Evolutionary conservation across 768 basidiomycete genomes (phyloP), one percentile per base, ranked within the genome.

Genomic region (Lentinula detonsa): DNA sequence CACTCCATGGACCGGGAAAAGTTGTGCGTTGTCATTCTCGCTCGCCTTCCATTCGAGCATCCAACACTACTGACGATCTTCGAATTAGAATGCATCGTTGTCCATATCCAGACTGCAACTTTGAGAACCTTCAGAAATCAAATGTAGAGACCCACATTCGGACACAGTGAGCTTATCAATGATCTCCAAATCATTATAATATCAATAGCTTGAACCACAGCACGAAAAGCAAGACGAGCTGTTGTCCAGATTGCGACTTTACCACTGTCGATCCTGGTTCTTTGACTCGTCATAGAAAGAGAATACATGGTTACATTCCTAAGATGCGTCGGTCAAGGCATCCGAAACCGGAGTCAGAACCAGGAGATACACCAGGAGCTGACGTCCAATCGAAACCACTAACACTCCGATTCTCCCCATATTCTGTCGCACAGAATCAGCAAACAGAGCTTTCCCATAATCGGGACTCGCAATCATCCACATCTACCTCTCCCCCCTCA

Each of bases 131-230:
- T 0, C 73, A 73, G 16, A 50, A 34, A 1, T 67, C 67, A 0
- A 73, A 72, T 23, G 15, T 73, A 0, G 7, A 37, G 0, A 68
- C 64, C 0, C 72, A 73, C 16, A 2, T 65, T 9, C 67, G 67
- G 5, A 64, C 43, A 0, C 73, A 74, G 72, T 72, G 53, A 62
- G 72, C 66, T 15, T 18, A 18, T 10, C 34, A 28, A 34, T 34
- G 18, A 5, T 51, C 34, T 60, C 11, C 23, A 31, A 16, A 21
- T 15, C 37, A 23, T 31, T 8, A 35, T 61, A 10, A 18, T 59
- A 8, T 35, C n/a, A 21, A 37, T 34, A 35, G 28, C 28, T 28
- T 39, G 21, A 33, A 18, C 34, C 48, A n/a, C 35, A 71, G 70
- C 28, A 51, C 63, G 1, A n/a, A 61, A 8, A 21, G 45, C 18